Evolutionary conservation across 2,329 filamentous ascomycete species (phyloP).

Genomic region (Sarocladium brachiariae): DNA sequence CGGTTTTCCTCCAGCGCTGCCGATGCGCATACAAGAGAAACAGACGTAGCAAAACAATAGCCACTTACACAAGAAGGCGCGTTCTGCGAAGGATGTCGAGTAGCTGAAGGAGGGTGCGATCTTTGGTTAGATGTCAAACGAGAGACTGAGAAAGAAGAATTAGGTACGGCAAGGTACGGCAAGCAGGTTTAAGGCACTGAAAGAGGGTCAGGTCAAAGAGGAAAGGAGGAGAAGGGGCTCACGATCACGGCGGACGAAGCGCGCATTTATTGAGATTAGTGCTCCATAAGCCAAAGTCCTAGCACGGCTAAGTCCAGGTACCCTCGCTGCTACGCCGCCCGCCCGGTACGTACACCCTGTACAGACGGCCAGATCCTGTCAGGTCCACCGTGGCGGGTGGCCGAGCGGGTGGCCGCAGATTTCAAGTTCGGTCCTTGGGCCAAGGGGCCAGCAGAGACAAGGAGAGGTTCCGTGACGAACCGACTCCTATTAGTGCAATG

Average conservation of each 20-base stretch:
- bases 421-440: no score
- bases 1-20: neutral
- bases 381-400: no score
- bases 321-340: no score
- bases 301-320: no score
- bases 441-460: no score
- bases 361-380: no score
- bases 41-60: neutral
- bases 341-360: no score
- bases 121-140: constrained; percentile 4
- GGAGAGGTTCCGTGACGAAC: no score
- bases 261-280: constrained; percentile 5
- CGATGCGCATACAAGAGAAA: neutral
- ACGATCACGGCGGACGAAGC: constrained; percentile 5
- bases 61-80: constrained; percentile 8
- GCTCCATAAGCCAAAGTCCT: neutral
- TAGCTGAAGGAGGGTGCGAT: neutral
- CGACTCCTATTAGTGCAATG: no score
- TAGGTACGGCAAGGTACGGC: neutral
- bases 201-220: neutral
- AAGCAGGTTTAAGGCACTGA: neutral
- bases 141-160: neutral
- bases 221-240: constrained; percentile 2
- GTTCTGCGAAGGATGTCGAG: no score
- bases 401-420: no score